Base-by-base conservation (phyloP, 306 rosid genomes). In the Trifolium repens region DNA sequence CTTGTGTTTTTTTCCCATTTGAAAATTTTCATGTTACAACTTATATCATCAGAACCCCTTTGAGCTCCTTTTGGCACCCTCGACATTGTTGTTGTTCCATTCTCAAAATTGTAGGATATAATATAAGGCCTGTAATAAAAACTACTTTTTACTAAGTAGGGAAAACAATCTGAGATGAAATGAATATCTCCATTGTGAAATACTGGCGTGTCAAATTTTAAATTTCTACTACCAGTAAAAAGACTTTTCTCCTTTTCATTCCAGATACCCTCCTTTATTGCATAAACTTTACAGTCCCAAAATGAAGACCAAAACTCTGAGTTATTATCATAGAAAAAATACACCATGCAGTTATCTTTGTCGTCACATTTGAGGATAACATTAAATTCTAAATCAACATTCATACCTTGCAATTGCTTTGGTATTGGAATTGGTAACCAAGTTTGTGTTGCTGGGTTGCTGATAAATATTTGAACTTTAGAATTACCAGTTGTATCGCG, bases 191-290 rank as follows among this genome's bases (percentile, higher is more conserved):
- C 71, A 4, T 44, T 69, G n/a, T 13, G 7, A 69, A 5, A 2
- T 0, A 80, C 76, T 1, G 63, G 76, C 30, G 5, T 35, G 30
- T 74, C 84, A 68, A 80, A 74, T 35, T 7, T 80, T 49, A 80
- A 3, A 0, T 3, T 0, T 16, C 76, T 74, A 0, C 0, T 0
- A 5, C 80, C 67, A 2, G 12, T 1, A 1, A 73, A 73, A 24
- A 73, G 37, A 14, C 6, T 14, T 67, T 0, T 2, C 8, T 35
- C 64, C 7, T 0, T 34, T 34, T 9, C 3, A 13, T 59, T 67
- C 75, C 83, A 73, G 0, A 4, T 8, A 1, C 66, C 42, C 4
- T 74, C 76, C 1, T 59, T 46, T 0, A 8, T 4, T 1, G 8
- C 0, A 9, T 58, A 68, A 34, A 80, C 24, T 3, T 37, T 49